phyloP scores from a whole-genome alignment of 208 protist genomes.

The Sergeia podlipaevii region DNA sequence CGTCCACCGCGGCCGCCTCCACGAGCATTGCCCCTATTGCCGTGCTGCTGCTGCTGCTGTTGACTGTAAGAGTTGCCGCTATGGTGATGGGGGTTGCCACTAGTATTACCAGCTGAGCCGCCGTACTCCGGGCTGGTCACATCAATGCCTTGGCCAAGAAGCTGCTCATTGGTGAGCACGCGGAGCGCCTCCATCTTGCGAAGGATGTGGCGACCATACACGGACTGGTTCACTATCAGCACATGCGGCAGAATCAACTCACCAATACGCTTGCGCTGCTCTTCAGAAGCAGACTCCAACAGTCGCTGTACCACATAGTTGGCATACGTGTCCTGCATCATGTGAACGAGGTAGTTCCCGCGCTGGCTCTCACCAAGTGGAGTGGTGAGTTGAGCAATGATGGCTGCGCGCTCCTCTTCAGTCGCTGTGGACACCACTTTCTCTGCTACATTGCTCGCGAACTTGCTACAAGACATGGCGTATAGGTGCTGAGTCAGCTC shows the following conservation, averaged over 20 bases:
- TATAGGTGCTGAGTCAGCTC: constrained; percentile 71
- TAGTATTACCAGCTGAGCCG: constrained; percentile 10
- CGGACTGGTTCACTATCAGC: constrained; percentile 39
- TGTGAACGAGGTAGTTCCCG: constrained; percentile 79
- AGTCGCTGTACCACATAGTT: constrained; percentile 98
- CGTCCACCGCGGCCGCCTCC: not conserved
- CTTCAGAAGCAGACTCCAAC: constrained; percentile 62
- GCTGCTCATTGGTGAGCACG: constrained; percentile 28
- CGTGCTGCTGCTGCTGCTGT: constrained; percentile 15
- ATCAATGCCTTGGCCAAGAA: constrained; percentile 27
- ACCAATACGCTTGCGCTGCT: constrained; percentile 52
- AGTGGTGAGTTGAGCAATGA: constrained; percentile 67
- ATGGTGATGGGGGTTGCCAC: not conserved
- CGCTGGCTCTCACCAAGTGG: constrained; percentile 33
- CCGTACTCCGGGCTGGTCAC: constrained; percentile 34
- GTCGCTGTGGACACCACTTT: constrained; percentile 88
- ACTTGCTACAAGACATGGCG: constrained; percentile 94
- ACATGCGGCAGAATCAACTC: constrained; percentile 49
- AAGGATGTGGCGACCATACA: constrained; percentile 74
- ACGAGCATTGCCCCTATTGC: not conserved
- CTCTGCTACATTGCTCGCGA: constrained; percentile 98
- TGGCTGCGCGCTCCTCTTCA: constrained; percentile 66
- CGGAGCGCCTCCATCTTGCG: constrained; percentile 68
- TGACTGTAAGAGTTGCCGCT: constrained; percentile 8
- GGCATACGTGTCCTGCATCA: constrained; percentile 96